A percentile compares a stretch with the other conserved stretches of the same genome.
Conservation (phyloP, 768 basidiomycete species). For the Calvatia gigantea region DNA sequence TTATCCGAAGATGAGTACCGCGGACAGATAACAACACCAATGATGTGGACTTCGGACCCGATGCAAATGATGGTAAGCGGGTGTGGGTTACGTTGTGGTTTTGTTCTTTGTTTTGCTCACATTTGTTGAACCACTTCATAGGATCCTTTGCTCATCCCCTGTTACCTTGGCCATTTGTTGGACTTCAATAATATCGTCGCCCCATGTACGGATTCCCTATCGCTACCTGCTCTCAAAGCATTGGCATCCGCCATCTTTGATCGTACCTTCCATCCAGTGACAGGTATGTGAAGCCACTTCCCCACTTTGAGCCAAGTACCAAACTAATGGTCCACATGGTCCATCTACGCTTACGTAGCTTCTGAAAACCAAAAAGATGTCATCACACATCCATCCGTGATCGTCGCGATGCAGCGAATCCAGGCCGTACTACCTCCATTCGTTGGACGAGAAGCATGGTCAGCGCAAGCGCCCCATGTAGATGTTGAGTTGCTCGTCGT, state of each 20-base stretch:
- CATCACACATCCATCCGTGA: constrained; percentile 39
- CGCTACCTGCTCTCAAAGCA: constrained; percentile 40
- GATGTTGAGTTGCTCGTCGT: constrained; percentile 43
- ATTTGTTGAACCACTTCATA: not conserved
- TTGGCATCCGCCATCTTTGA: constrained; percentile 54
- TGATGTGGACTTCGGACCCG: constrained; percentile 31
- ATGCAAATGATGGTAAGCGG: constrained; percentile 22
- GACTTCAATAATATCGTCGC: constrained; percentile 21
- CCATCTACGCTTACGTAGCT: too few species aligned
- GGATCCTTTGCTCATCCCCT: constrained; percentile 14
- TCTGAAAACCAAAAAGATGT: constrained; percentile 17
- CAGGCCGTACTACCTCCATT: constrained; percentile 35
- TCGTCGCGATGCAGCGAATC: constrained; percentile 44
- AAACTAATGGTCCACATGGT: not conserved
- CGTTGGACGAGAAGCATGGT: constrained; percentile 29
- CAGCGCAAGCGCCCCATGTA: constrained; percentile 28
- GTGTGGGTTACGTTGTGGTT: constrained; percentile 9
- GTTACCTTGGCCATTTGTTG: constrained; percentile 24
- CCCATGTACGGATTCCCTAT: constrained; percentile 18
- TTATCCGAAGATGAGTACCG: constrained; percentile 47
- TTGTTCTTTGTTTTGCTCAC: not conserved
- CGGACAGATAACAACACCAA: constrained; percentile 49
- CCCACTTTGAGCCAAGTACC: not conserved
- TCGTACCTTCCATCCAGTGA: constrained; percentile 37
- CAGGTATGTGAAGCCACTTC: not conserved